phyloP scores from a whole-genome alignment of 306 rosid species.

The Potentilla sterilis region DNA sequence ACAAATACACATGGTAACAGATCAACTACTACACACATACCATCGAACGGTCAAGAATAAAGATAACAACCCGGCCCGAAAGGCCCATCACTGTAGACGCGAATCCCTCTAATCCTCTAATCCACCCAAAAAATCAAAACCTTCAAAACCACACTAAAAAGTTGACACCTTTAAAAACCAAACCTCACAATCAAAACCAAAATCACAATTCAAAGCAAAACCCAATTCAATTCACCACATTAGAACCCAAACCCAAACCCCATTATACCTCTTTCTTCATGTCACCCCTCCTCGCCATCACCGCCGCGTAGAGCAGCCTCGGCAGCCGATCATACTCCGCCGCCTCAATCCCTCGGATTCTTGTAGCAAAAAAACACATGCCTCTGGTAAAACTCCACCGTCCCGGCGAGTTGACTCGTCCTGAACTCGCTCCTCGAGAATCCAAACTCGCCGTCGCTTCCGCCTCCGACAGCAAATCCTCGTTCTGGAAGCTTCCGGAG shows the following conservation, averaged over 20 bases:
- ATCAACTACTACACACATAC: no score
- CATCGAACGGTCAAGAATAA: no score
- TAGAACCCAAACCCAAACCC: neutral
- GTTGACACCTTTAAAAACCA: neutral
- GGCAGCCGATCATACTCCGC: slow-evolving; percentile 97
- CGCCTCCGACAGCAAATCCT: slow-evolving; percentile 35
- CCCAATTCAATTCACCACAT: slow-evolving; percentile 3
- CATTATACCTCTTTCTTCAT: slow-evolving; percentile 65
- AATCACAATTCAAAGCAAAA: neutral
- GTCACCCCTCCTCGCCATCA: slow-evolving; percentile 58
- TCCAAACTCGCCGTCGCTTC: slow-evolving; percentile 64
- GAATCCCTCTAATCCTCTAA: neutral
- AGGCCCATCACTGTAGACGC: no score
- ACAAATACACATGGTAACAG: no score
- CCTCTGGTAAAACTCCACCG: slow-evolving; percentile 72
- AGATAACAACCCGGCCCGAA: no score
- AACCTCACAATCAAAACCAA: neutral
- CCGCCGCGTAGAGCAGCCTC: slow-evolving; percentile 82
- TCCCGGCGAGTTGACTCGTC: slow-evolving; percentile 57
- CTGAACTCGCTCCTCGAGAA: slow-evolving; percentile 65
- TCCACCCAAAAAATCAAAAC: neutral
- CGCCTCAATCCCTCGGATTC: slow-evolving; percentile 80
- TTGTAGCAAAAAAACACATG: slow-evolving; percentile 88
- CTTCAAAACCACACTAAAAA: neutral
- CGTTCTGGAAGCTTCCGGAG: slow-evolving; percentile 90